These are phyloP conservation scores for Wickerhamomyces xylosicus DNA, from an alignment of 805 yeast genomes.

Conservation along the genomic window DNA sequence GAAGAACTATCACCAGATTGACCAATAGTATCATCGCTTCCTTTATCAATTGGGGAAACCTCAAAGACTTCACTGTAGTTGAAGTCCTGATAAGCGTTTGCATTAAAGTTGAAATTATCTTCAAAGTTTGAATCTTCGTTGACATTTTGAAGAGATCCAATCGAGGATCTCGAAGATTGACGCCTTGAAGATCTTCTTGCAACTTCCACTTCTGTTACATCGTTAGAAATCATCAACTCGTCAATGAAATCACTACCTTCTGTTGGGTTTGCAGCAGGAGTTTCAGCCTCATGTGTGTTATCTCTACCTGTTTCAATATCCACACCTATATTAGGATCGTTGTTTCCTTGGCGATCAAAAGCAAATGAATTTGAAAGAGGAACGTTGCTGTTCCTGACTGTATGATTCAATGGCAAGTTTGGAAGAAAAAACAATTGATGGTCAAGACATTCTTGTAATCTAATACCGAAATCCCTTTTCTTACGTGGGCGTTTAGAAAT, in stretches of 20 bases:
- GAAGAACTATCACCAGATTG: constrained; percentile 1
- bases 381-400: background rate
- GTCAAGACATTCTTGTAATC: background rate
- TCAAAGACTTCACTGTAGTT: constrained; percentile 5
- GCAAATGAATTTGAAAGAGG: too few species aligned
- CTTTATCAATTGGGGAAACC: constrained; percentile 6
- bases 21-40: constrained; percentile 1
- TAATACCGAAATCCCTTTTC: background rate
- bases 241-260: constrained; percentile 17
- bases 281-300: too few species aligned
- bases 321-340: background rate
- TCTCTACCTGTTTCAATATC: constrained; percentile 6
- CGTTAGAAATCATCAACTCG: constrained; percentile 9
- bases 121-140: background rate
- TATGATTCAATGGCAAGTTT: background rate
- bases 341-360: background rate
- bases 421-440: constrained; percentile 1
- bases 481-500: constrained; percentile 1
- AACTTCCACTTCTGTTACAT: background rate
- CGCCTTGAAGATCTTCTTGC: constrained; percentile 10
- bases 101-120: background rate
- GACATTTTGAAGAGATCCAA: background rate
- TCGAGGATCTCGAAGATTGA: constrained; percentile 13
- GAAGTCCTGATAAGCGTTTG: background rate
- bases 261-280: background rate